Conservation (phyloP, 2,329 filamentous ascomycete species). For the Fusarium setosum region DNA sequence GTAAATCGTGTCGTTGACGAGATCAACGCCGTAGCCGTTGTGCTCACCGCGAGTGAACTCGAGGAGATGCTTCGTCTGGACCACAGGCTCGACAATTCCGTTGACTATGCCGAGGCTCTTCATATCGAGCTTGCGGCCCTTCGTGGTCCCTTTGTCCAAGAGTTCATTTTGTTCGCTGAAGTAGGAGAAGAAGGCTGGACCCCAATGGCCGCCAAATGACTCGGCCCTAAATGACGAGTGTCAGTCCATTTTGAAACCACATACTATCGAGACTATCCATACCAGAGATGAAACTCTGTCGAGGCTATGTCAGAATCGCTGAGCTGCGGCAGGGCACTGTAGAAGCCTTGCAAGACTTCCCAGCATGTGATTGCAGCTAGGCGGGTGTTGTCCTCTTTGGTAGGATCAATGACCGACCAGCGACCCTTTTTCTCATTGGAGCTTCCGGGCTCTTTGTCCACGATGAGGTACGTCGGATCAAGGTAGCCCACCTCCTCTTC, state of each 20-base stretch:
- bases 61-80: slow-evolving; percentile 12
- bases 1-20: slow-evolving; percentile 24
- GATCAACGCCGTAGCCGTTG: slow-evolving; percentile 17
- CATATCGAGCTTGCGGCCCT: slow-evolving; percentile 22
- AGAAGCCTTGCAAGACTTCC: slow-evolving; percentile 25
- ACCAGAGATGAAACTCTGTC: slow-evolving; percentile 18
- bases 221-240: background rate
- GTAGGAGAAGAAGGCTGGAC: slow-evolving; percentile 19
- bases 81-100: slow-evolving; percentile 14
- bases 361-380: slow-evolving; percentile 17
- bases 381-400: slow-evolving; percentile 10
- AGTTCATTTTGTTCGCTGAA: slow-evolving; percentile 17
- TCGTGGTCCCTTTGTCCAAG: background rate
- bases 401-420: slow-evolving; percentile 11
- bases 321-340: slow-evolving; percentile 11
- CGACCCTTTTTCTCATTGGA: slow-evolving; percentile 6
- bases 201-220: slow-evolving; percentile 23
- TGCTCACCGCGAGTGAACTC: slow-evolving; percentile 15
- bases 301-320: slow-evolving; percentile 8
- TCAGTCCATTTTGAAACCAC: background rate
- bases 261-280: background rate
- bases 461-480: slow-evolving; percentile 13
- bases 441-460: slow-evolving; percentile 9
- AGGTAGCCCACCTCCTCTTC: slow-evolving; percentile 16
- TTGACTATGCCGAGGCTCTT: slow-evolving; percentile 24